Evolutionary conservation across 805 yeast genomes (phyloP), one percentile per base, ranked within the genome.

Genomic region (Candida ovalis): DNA sequence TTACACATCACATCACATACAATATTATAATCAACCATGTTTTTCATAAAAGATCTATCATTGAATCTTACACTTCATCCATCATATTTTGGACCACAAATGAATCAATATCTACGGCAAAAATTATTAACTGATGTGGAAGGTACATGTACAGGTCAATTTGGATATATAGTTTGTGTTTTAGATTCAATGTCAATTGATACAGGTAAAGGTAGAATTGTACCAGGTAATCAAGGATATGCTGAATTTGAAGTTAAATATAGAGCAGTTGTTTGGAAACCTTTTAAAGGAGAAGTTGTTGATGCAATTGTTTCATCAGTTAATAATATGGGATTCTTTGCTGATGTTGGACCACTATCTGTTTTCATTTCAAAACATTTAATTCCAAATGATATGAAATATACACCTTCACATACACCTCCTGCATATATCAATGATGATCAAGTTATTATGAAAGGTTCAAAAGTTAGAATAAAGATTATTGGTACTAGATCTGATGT

Each of bases 401-500:
- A 85, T 68, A 92, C 91, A 58, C 96, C 98, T 7, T 86, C 95
- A 19, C 91, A 96, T 30, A 91, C 92, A 59, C 99, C 99, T 9
- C 99, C 99, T n/a, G 96, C 97, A 6, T 94, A 89, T 67, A 95
- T 88, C 54, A 84, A 92, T 52, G 94, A 92, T 21, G 99, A 94
- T 59, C 98, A 92, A 71, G 84, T 88, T 53, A 89, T 94, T 41
- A 96, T 88, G 63, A 92, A 92, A 67, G 97, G 97, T 36, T 84
- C 96, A 46, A 82, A 92, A 57, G 94, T 94, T 30, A 80, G 99
- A 66, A 82, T 94, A 58, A 94, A 94, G 73, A 89, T 94, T 41
- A 97, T 92, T 46, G 99, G 98, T 70, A 94, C 97, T 25, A 80
- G 97, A 64, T 88, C 97, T 13, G 98, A 95, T 70, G 99, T 94